Evolutionary conservation across 1,139 yeast species (phyloP), one percentile per base, ranked within the genome.

Genomic region (Diutina scorzettiae): DNA sequence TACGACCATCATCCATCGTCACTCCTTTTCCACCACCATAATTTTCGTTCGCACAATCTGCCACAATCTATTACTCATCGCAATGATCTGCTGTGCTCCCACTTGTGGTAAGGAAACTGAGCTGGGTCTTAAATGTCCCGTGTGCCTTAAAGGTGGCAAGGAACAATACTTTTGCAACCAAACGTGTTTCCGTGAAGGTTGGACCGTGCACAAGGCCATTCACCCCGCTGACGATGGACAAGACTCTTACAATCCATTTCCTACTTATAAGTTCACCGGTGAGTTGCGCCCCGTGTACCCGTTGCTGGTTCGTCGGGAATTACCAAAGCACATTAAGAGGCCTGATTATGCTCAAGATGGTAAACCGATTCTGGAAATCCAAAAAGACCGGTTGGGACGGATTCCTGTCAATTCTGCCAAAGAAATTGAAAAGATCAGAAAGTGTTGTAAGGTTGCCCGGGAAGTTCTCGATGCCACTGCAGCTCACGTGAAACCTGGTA

Each of bases 261-360:
- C 96, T 16, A 72, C 71, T 33, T 83, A 71, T 58, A 66, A 69
- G 32, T 93, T 71, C 58, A 70, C 87, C 1, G 98, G 98, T 16
- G 64, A 69, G 0, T 58, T 89, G 45, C 72, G 84, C 55, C 89
- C 98, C 0, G 62, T 62, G 5, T 93, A 91, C 53, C 99, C 99
- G 0, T 66, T 93, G 46, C 63, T 84, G 2, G 79, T 85, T 21
- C 75, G 76, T 49, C 71, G 95, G 47, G 56, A 64, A 12, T 72
- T 91, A 37, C 95, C 96, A 17, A 81, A 72, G 18, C 73, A 72
- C 44, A 79, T 93, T 51, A 76, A 64, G 40, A 64, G 66, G 48
- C 96, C 99, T 1, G 98, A 93, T 56, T 86, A 94, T 60, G 93
- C 95, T 9, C 61, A 58, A 17, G 71, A 77, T 49, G 98, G 98